Base-by-base conservation (phyloP, 2,329 filamentous ascomycete species). In the Lecanicillium sp. region DNA sequence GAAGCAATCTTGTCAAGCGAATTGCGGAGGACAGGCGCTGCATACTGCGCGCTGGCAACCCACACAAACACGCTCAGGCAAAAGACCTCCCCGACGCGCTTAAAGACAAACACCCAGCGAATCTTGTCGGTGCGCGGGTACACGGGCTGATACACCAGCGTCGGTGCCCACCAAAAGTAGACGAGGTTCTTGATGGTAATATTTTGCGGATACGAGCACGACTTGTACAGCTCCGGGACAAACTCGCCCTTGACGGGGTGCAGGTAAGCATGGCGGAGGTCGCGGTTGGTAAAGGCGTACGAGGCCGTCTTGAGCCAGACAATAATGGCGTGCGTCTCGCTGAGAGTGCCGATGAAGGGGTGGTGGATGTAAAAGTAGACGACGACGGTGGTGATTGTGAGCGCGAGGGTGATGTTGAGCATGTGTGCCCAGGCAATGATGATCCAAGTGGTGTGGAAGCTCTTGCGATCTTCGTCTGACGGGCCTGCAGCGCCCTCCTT, bases 91-190 rank as follows among this genome's bases (percentile, higher is more conserved):
- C 73, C 75, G 32, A 90, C 57, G 13, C 92, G 78, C 64, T 95
- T 95, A 42, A 75, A 65, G 29, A 96, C 86, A 56, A 95, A 98
- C 4, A 75, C 58, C 88, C 89, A 95, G 45, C 92, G 76, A 49
- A 95, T 85, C 41, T 73, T 75, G 8, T 78, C 68, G 5, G 85
- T 88, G 31, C 89, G 83, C 15, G 92, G 92, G 58, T 98, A 98
- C 12, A 92, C 87, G 2, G 92, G 92, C 65, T 98, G 92, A 59
- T 98, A 98, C 32, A 96, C 83, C 37, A 98, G 72, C 0, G 92
- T 98, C 1, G 92, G 92, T 0, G 90, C 92, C 80, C 89, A 90
- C 90, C 92, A 96, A 60, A 98, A 98, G 64, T 96, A 98, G 42
- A 77, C 78, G 18, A 98, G 68, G 56, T 96, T 98, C 36, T 71